These are phyloP conservation scores for Botrytis paeoniae DNA, from an alignment of 2,329 filamentous ascomycete species.

Conservation along the genomic window DNA sequence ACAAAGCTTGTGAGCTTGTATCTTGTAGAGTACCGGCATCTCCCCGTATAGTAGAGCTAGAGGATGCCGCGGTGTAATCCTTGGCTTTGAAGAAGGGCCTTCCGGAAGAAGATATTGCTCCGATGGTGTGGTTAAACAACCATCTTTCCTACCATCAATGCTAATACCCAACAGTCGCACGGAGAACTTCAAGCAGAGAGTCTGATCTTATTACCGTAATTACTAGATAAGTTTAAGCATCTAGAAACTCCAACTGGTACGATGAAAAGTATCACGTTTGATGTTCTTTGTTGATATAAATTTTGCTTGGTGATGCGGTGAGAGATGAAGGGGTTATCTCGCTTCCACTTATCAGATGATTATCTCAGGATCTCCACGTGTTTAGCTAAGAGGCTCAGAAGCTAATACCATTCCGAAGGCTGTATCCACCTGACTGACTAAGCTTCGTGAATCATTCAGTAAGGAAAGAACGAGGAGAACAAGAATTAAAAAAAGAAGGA, in stretches of 20 bases:
- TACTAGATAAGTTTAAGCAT: not conserved
- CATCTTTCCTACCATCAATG: not conserved
- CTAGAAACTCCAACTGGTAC: not conserved
- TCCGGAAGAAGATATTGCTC: not conserved
- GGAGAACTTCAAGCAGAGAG: not conserved
- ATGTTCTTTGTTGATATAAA: not conserved
- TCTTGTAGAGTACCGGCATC: not conserved
- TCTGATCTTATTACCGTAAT: not conserved
- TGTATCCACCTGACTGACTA: not conserved
- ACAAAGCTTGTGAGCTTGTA: not conserved
- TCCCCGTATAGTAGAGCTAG: not conserved
- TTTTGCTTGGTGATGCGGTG: not conserved
- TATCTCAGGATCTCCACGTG: not conserved
- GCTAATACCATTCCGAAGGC: not conserved
- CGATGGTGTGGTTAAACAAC: not conserved
- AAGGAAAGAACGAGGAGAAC: not conserved
- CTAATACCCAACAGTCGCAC: not conserved
- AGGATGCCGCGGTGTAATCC: not conserved
- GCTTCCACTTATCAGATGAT: not conserved
- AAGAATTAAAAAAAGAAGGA: not conserved
- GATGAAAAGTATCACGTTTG: not conserved
- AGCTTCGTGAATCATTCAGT: not conserved
- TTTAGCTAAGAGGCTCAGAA: not conserved
- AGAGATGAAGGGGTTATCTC: not conserved
- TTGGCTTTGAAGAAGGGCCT: not conserved